These are phyloP conservation scores for Anthostomella pinea DNA, from an alignment of 2,329 filamentous ascomycete genomes.

Conservation along the genomic window DNA sequence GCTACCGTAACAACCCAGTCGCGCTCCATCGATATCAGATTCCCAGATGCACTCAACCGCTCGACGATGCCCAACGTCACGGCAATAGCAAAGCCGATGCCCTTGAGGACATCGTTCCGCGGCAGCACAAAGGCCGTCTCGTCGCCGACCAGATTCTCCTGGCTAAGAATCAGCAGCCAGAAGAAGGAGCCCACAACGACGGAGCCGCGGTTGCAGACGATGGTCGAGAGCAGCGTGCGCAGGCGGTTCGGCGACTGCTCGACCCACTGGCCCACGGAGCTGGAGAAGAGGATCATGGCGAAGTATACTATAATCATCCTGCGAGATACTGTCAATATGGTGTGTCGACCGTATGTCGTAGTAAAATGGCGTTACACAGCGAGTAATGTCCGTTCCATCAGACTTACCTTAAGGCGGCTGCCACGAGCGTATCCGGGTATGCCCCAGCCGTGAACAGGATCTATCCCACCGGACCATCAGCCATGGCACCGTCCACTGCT, in stretches of 20 bases:
- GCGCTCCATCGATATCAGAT: conserved; percentile 45
- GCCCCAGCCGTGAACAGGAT: conserved; percentile 52
- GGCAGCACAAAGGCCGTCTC: conserved; percentile 19
- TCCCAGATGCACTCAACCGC: conserved; percentile 39
- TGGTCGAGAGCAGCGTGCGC: conserved; percentile 39
- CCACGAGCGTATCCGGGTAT: conserved; percentile 40
- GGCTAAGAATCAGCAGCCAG: conserved; percentile 37
- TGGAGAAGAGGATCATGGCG: conserved; percentile 40
- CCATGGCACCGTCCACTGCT: background rate
- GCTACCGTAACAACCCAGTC: conserved; percentile 43
- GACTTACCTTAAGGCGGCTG: conserved; percentile 37
- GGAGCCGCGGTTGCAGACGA: conserved; percentile 39
- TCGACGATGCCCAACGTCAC: conserved; percentile 40
- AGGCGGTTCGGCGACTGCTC: conserved; percentile 38
- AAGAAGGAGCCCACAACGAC: conserved; percentile 39
- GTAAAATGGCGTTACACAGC: too few relatives aligned
- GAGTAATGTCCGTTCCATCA: background rate
- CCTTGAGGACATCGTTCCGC: conserved; percentile 27
- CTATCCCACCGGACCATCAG: conserved; percentile 33
- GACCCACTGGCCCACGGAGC: conserved; percentile 41
- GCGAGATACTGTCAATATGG: too few relatives aligned
- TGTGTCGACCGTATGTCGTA: too few relatives aligned
- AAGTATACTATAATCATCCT: conserved; percentile 35
- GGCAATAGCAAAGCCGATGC: conserved; percentile 33
- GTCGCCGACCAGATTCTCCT: conserved; percentile 19